Base-by-base conservation (phyloP, 768 basidiomycete species). In the Tulasnella sp. region DNA sequence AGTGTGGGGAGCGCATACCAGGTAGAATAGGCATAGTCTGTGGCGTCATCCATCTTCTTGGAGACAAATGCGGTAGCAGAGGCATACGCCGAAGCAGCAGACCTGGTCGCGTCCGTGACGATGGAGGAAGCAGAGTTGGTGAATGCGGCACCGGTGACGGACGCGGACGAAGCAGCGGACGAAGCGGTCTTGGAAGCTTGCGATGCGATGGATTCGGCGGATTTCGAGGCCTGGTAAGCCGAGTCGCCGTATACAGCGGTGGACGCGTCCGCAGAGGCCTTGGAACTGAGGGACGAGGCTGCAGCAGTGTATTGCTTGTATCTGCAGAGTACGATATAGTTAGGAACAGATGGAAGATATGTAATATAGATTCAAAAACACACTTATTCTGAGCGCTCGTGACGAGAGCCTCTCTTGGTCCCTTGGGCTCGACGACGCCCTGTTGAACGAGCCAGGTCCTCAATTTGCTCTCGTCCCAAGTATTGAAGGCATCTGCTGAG, bases 21-120 rank as follows among this genome's bases (percentile, higher is more conserved):
- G 0, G 86, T 80, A 0, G 87, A 90, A 70, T 87, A 95, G 17
- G 93, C 73, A 65, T 92, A 94, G 69, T 97, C 93, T 69, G 83
- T 88, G 29, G 82, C 70, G 61, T 86, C 80, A 63, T 93, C 86
- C 21, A 90, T 69, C 26, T 72, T 73, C 23, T 75, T 73, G 7
- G 69, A 19, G 34, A 38, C 19, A 47, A 59, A 49, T 15, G 19
- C 58, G 29, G 58, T 49, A 17, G 58, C 58, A 9, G 47, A 34
- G 10, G 58, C 58, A 23, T 49, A 48, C 2, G 59, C 51, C 15
- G 49, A 23, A 26, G 48, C 70, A 9, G 75, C 79, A 1, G 78
- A 76, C 15, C 76, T 72, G 0, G 83, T 45, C 45, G 65, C 60
- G 27, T 69, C 61, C 9, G 67, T 58, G 11, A 63, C 63, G 17